phyloP scores from a whole-genome alignment of 2,329 filamentous ascomycete species.

The Neonectria sp. region DNA sequence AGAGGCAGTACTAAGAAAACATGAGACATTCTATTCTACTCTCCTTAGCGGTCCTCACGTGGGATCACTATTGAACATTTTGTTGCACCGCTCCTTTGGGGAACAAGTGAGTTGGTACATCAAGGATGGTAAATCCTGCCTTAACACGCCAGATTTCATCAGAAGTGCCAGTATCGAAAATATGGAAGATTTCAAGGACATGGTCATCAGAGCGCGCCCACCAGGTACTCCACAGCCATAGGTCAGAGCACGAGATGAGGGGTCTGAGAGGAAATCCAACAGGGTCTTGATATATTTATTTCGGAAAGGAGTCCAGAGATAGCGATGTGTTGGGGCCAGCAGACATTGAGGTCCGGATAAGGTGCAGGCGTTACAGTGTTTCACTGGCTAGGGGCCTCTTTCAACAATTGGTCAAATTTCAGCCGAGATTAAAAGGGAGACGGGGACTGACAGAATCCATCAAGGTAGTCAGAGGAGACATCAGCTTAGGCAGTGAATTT shows the following conservation, averaged over 20 bases:
- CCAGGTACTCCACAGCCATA: background rate
- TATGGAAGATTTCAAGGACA: background rate
- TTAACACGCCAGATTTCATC: background rate
- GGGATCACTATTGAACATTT: background rate
- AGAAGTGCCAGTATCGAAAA: background rate
- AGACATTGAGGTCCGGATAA: too few relatives aligned
- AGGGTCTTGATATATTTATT: too few relatives aligned
- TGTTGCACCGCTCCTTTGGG: background rate
- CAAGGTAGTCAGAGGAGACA: too few relatives aligned
- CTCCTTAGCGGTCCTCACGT: background rate
- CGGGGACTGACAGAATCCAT: too few relatives aligned
- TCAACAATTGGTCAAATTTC: too few relatives aligned
- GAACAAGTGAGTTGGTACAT: background rate
- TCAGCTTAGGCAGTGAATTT: too few relatives aligned
- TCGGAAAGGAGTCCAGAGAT: too few relatives aligned
- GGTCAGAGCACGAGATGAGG: background rate
- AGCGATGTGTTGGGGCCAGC: too few relatives aligned
- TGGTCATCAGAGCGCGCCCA: background rate
- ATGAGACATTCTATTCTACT: background rate
- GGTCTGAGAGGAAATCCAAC: background rate
- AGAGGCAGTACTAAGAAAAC: background rate
- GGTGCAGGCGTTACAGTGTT: too few relatives aligned
- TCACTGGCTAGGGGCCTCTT: too few relatives aligned
- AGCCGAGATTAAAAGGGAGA: too few relatives aligned
- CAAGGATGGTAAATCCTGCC: background rate